Evolutionary conservation across 208 protist genomes (phyloP).

Genomic region (Paratrypanosoma confusum): DNA sequence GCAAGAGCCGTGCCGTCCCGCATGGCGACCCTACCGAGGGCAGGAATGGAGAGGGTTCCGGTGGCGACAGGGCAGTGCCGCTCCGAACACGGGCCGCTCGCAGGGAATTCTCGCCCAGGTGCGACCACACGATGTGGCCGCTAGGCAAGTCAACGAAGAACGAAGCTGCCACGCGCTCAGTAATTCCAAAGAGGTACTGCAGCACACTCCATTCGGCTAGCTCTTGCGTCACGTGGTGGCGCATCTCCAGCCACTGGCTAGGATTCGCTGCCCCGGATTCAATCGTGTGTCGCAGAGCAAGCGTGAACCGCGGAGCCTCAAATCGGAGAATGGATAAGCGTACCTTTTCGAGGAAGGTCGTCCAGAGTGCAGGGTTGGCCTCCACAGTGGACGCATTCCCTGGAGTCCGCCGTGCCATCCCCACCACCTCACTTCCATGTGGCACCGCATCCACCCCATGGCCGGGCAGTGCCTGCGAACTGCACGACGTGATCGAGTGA

Average conservation of each 20-base stretch:
- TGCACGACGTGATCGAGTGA: too few species aligned
- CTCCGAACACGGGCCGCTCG: slow-evolving; percentile 10
- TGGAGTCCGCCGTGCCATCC: slow-evolving; percentile 3
- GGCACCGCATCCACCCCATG: too few species aligned
- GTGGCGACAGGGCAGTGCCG: not conserved
- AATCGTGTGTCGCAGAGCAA: slow-evolving; percentile 34
- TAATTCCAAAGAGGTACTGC: slow-evolving; percentile 62
- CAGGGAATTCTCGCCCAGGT: slow-evolving; percentile 48
- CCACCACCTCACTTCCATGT: too few species aligned
- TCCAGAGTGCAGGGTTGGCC: not conserved
- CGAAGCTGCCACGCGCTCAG: slow-evolving; percentile 29
- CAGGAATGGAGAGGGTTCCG: not conserved
- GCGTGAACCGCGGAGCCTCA: slow-evolving; percentile 32
- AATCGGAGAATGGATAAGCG: slow-evolving; percentile 24
- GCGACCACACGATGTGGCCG: slow-evolving; percentile 61
- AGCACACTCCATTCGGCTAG: slow-evolving; percentile 75
- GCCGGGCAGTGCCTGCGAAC: too few species aligned
- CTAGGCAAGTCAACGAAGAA: slow-evolving; percentile 60
- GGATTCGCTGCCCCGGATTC: slow-evolving; percentile 28
- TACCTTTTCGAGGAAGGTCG: slow-evolving; percentile 4
- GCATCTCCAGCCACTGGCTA: slow-evolving; percentile 40
- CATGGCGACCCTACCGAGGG: too few species aligned
- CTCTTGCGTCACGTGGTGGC: slow-evolving; percentile 47
- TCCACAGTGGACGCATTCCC: slow-evolving; percentile 3
- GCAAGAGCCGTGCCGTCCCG: too few species aligned